phyloP scores from a whole-genome alignment of 805 yeast species.

The Candida sanyiensis region DNA sequence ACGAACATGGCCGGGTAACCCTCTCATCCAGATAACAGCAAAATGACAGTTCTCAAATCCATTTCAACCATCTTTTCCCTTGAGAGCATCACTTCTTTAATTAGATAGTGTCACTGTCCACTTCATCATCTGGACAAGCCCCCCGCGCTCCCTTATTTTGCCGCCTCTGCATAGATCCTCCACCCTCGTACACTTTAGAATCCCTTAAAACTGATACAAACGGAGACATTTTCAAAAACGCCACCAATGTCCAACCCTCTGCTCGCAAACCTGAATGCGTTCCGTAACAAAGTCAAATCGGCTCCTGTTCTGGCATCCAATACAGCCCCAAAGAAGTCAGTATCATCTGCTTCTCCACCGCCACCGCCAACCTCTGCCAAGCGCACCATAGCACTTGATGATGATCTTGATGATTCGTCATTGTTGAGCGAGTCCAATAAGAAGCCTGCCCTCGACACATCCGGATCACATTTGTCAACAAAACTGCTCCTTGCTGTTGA shows the following conservation, averaged over 20 bases:
- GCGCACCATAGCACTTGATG: conserved; percentile 6
- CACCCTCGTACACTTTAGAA: too few species aligned
- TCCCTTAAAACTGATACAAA: too few species aligned
- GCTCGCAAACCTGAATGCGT: conserved; percentile 57
- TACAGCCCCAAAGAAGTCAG: conserved; percentile 9
- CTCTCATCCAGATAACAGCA: not conserved
- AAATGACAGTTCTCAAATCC: too few species aligned
- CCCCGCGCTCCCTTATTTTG: too few species aligned
- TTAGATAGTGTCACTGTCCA: too few species aligned
- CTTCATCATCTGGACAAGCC: too few species aligned
- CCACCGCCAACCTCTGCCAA: conserved; percentile 15
- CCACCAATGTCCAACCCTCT: conserved; percentile 35
- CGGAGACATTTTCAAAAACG: too few species aligned
- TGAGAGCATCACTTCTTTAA: too few species aligned
- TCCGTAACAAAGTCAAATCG: conserved; percentile 53
- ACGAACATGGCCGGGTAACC: not conserved
- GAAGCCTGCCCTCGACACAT: conserved; percentile 27
- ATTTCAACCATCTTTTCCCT: too few species aligned
- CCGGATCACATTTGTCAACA: conserved; percentile 66
- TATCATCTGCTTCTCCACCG: conserved; percentile 12
- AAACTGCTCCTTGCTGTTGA: conserved; percentile 89
- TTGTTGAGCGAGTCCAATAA: conserved; percentile 18
- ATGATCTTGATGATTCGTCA: conserved; percentile 20
- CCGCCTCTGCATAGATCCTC: too few species aligned
- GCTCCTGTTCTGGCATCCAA: conserved; percentile 41